These are phyloP conservation scores for Dacryopinax primogenitus DNA, from an alignment of 768 basidiomycete genomes.

Conservation along the genomic window DNA sequence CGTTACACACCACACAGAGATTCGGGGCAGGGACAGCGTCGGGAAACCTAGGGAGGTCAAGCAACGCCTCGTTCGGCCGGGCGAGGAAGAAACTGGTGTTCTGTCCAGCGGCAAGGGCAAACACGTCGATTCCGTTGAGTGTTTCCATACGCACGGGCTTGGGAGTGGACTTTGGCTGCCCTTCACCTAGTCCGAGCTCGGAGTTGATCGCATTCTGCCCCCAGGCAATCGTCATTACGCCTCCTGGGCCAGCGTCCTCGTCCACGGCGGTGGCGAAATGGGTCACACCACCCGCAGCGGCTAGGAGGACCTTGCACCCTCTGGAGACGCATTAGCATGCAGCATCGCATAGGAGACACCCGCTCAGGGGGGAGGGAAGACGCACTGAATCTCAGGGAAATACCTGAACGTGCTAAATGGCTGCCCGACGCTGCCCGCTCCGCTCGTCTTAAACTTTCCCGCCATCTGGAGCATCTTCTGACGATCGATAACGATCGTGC, in stretches of 20 bases:
- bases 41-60: conserved; percentile 72
- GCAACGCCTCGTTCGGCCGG: conserved; percentile 55
- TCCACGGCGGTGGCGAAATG: conserved; percentile 71
- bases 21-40: conserved; percentile 50
- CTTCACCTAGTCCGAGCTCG: conserved; percentile 68
- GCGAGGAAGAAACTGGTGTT: conserved; percentile 78
- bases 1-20: conserved; percentile 56
- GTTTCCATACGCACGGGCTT: conserved; percentile 62
- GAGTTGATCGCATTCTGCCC: conserved; percentile 32
- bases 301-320: conserved; percentile 63
- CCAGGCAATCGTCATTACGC: conserved; percentile 63
- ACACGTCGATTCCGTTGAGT: conserved; percentile 64
- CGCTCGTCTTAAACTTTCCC: conserved; percentile 43
- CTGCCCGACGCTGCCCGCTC: conserved; percentile 49
- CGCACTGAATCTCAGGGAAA: conserved; percentile 75
- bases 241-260: conserved; percentile 39
- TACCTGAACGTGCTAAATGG: conserved; percentile 78
- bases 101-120: conserved; percentile 76
- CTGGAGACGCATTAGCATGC: conserved; percentile 28
- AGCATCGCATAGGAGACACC: too few relatives aligned
- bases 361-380: conserved; percentile 13
- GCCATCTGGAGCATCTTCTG: conserved; percentile 83
- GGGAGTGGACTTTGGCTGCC: conserved; percentile 75
- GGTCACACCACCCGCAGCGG: conserved; percentile 73
- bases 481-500: conserved; percentile 69